A percentile compares a stretch with the other conserved stretches of the same genome.
Conservation (phyloP, 2,329 filamentous ascomycete genomes). For the Cytospora paraplurivora region DNA sequence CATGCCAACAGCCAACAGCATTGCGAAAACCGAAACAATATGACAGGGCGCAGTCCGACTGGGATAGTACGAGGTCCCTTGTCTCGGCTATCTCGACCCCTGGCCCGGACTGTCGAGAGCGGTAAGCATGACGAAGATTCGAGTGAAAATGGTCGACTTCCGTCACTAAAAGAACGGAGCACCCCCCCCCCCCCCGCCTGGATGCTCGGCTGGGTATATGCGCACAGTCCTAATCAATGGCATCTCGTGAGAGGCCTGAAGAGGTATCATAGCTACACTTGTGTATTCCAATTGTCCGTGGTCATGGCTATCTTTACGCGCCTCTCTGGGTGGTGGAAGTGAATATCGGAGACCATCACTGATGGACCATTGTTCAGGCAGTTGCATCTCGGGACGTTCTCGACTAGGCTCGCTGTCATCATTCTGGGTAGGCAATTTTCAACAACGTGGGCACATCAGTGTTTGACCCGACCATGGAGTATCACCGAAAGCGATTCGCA, state of each 20-base stretch:
- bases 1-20: background rate
- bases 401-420: background rate
- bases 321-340: background rate
- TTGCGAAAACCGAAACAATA: background rate
- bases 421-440: background rate
- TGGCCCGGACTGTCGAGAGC: background rate
- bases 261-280: too few relatives aligned
- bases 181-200: too few relatives aligned
- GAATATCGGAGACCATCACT: background rate
- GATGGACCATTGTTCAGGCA: too few relatives aligned
- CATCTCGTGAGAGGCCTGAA: too few relatives aligned
- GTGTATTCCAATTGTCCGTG: too few relatives aligned
- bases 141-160: background rate
- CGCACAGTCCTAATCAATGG: background rate
- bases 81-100: background rate
- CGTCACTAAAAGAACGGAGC: background rate
- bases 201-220: background rate
- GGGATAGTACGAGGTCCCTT: background rate
- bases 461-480: background rate
- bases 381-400: background rate
- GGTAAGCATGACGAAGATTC: background rate
- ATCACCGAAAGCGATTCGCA: background rate
- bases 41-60: background rate
- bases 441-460: background rate
- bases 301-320: background rate